Conservation (phyloP, 805 yeast genomes). For the Zygosaccharomyces bisporus region DNA sequence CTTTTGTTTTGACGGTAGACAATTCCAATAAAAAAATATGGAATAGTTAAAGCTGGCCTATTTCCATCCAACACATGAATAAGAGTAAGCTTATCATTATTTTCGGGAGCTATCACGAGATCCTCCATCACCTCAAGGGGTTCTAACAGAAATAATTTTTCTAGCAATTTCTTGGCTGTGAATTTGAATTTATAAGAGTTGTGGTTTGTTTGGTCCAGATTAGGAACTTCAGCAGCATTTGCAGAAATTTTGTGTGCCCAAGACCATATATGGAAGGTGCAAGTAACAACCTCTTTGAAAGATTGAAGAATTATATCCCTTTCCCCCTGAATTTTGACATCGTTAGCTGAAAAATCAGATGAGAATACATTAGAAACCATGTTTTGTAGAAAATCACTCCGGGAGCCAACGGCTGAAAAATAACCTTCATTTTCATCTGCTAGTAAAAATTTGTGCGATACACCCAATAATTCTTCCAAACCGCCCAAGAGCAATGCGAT, state of each 20-base stretch:
- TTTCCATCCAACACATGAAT: conserved; percentile 80
- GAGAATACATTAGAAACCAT: conserved; percentile 36
- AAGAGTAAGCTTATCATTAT: conserved; percentile 28
- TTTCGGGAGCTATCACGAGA: conserved; percentile 42
- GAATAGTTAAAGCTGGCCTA: conserved; percentile 68
- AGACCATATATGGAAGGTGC: conserved; percentile 68
- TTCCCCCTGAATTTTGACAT: conserved; percentile 42
- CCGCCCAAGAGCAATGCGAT: conserved; percentile 50
- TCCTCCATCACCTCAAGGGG: conserved; percentile 70
- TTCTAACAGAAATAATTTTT: conserved; percentile 60
- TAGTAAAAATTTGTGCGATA: conserved; percentile 52
- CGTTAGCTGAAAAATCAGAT: conserved; percentile 35
- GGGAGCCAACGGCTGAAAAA: conserved; percentile 18
- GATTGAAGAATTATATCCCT: conserved; percentile 57
- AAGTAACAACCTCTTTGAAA: conserved; percentile 54
- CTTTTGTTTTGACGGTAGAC: conserved; percentile 27
- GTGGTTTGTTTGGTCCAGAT: conserved; percentile 35
- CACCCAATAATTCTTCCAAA: conserved; percentile 58
- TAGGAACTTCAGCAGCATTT: conserved; percentile 6
- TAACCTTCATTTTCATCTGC: conserved; percentile 35
- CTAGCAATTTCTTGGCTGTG: conserved; percentile 62
- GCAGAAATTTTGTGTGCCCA: conserved; percentile 36
- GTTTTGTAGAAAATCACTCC: conserved; percentile 33
- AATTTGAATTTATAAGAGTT: conserved; percentile 62
- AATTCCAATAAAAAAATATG: conserved; percentile 51